Evolutionary conservation across 805 yeast species (phyloP).

Genomic region (Candida oleophila): DNA sequence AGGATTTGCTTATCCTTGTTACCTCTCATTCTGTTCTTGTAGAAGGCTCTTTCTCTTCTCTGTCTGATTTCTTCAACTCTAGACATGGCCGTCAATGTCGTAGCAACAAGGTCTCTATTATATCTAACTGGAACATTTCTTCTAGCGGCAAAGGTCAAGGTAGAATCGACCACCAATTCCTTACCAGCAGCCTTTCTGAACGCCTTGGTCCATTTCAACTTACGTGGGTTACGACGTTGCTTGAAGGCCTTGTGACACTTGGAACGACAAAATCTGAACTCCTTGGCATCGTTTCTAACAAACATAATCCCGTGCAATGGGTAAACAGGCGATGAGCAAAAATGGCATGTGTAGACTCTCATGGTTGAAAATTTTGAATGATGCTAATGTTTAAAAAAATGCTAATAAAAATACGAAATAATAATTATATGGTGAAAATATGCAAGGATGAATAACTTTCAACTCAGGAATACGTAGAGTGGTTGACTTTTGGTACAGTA

Average conservation of each 20-base stretch:
- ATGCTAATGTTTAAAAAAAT: not conserved
- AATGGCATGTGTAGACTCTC: slow-evolving; percentile 92
- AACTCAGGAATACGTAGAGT: not conserved
- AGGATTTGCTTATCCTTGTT: slow-evolving; percentile 85
- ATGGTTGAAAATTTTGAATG: slow-evolving; percentile 43
- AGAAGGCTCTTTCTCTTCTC: slow-evolving; percentile 97
- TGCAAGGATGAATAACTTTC: not conserved
- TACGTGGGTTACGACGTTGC: slow-evolving; percentile 97
- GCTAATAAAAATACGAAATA: slow-evolving; percentile 7
- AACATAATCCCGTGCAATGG: slow-evolving; percentile 87
- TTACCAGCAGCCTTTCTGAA: slow-evolving; percentile 99
- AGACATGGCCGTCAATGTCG: slow-evolving; percentile 92
- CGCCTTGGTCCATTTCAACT: slow-evolving; percentile 97
- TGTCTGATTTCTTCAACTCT: slow-evolving; percentile 94
- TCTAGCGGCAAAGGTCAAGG: slow-evolving; percentile 94
- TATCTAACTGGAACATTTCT: slow-evolving; percentile 98
- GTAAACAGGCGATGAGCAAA: slow-evolving; percentile 95
- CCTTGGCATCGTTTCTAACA: slow-evolving; percentile 97
- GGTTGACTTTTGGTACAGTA: not conserved
- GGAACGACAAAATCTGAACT: slow-evolving; percentile 94
- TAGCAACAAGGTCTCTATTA: slow-evolving; percentile 92
- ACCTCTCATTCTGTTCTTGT: slow-evolving; percentile 98
- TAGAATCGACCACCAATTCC: slow-evolving; percentile 95
- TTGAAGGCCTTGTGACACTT: slow-evolving; percentile 97
- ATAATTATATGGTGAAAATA: not conserved